Base-by-base conservation (phyloP, 345 rosid genomes). In the Salix koriyanagi region DNA sequence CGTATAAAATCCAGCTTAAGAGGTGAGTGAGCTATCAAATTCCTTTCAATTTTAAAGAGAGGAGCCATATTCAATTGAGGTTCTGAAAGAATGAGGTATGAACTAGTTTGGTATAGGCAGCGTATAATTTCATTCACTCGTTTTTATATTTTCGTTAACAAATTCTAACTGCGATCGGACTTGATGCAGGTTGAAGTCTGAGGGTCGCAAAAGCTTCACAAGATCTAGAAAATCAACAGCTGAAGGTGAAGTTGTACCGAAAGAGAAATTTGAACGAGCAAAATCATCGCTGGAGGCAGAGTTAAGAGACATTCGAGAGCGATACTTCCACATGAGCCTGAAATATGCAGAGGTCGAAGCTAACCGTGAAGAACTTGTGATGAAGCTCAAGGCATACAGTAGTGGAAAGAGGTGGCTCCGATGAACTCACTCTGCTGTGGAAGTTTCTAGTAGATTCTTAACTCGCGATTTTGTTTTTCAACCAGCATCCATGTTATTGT, bases 331-430 rank as follows among this genome's bases (percentile, higher is more conserved):
- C 46, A 84, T 88, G 91, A 90, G 94, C 81, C 90, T 90, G 71
- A 87, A 86, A 71, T 90, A 87, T 67, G 91, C 90, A 18, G 88
- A 88, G 75, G 90, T 87, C 19, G 91, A 87, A 82, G 81, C 76
- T 69, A 85, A 88, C 61, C 87, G 90, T 10, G 90, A 90, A 79
- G 88, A 87, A 68, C 90, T 88, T 48, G 89, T 88, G 69, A 87
- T 86, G 91, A 88, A 88, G 84, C 88, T 90, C 41, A 88, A 75
- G 82, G 74, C 82, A 61, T 50, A 77, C 66, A 85, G 77, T 41
- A 80, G 65, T 81, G 78, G 77, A 41, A 90, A 80, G 79, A 82
- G 84, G 75, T 85, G 88, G 88, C 84, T 83, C 66, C 74, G 67
- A 68, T 41, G 62, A 76, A 41, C 70, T 67, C 18, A 19, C 60